Conservation (phyloP, 306 rosid species). For the Bauhinia variegata region DNA sequence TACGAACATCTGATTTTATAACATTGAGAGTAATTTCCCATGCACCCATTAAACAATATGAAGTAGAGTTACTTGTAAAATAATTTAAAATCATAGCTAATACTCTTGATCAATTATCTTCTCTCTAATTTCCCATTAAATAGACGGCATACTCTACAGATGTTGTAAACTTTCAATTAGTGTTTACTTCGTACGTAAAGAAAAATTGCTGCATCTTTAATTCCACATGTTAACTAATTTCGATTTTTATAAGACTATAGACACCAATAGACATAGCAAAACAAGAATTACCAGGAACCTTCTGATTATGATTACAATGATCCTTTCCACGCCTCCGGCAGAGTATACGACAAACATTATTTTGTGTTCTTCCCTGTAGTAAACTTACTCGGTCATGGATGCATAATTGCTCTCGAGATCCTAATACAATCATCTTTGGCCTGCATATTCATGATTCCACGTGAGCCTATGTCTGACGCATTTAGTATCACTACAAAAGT, state of each 20-base stretch:
- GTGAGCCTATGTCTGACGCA: slow-evolving; percentile 29
- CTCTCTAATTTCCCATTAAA: too few relatives aligned
- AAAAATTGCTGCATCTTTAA: too few relatives aligned
- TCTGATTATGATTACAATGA: slow-evolving; percentile 53
- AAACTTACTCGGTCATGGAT: slow-evolving; percentile 82
- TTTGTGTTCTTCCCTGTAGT: slow-evolving; percentile 75
- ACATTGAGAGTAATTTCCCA: too few relatives aligned
- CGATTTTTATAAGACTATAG: neutral
- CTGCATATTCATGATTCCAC: slow-evolving; percentile 45
- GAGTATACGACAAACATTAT: slow-evolving; percentile 71
- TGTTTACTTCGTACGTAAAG: too few relatives aligned
- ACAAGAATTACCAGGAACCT: slow-evolving; percentile 56
- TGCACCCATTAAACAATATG: too few relatives aligned
- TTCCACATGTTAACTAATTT: too few relatives aligned
- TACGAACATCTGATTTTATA: too few relatives aligned
- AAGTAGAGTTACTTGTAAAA: too few relatives aligned
- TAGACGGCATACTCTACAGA: too few relatives aligned
- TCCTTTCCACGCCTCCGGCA: slow-evolving; percentile 59
- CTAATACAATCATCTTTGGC: slow-evolving; percentile 91
- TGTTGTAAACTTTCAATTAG: too few relatives aligned
- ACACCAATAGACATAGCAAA: slow-evolving; percentile 9
- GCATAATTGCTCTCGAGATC: slow-evolving; percentile 95
- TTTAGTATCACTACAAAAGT: slow-evolving; percentile 25
- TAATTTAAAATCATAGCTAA: too few relatives aligned
- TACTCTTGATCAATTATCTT: too few relatives aligned